These are phyloP conservation scores for Colletotrichum australisinense DNA, from an alignment of 2,329 filamentous ascomycete genomes.

Conservation along the genomic window DNA sequence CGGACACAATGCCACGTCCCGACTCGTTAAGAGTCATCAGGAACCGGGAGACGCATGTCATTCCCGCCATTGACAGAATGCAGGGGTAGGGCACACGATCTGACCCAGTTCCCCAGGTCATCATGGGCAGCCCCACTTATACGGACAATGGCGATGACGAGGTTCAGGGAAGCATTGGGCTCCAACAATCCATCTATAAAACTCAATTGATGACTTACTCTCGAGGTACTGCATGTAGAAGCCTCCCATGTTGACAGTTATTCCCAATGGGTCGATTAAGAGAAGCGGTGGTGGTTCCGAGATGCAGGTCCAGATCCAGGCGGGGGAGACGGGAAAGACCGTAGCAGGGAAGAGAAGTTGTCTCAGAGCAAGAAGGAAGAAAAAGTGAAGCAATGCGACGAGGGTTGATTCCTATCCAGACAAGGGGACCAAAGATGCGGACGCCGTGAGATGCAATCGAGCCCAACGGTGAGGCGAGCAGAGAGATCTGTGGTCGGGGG, in stretches of 20 bases:
- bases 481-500: conserved; percentile 46
- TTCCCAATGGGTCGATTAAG: conserved; percentile 40
- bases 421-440: conserved; percentile 46
- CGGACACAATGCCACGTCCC: conserved; percentile 4
- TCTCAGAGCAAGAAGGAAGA: conserved; percentile 20
- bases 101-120: conserved; percentile 30
- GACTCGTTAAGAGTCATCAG: conserved; percentile 15
- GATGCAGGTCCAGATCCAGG: conserved; percentile 15
- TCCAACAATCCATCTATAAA: conserved; percentile 19
- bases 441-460: conserved; percentile 62
- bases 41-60: conserved; percentile 37
- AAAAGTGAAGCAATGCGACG: conserved; percentile 35
- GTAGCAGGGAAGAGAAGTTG: conserved; percentile 25
- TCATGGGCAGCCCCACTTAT: conserved; percentile 31
- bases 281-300: conserved; percentile 2
- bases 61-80: conserved; percentile 44
- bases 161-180: conserved; percentile 34
- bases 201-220: conserved; percentile 68
- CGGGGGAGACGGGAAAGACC: not conserved
- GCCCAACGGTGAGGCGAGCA: conserved; percentile 61
- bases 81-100: conserved; percentile 42
- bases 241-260: conserved; percentile 64
- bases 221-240: conserved; percentile 81
- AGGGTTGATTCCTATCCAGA: conserved; percentile 42
- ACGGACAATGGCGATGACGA: conserved; percentile 26